A percentile compares a stretch with the other conserved stretches of the same genome.
Evolutionary conservation across 163 green algal genomes (phyloP).

Genomic region (Volvox carteri): DNA sequence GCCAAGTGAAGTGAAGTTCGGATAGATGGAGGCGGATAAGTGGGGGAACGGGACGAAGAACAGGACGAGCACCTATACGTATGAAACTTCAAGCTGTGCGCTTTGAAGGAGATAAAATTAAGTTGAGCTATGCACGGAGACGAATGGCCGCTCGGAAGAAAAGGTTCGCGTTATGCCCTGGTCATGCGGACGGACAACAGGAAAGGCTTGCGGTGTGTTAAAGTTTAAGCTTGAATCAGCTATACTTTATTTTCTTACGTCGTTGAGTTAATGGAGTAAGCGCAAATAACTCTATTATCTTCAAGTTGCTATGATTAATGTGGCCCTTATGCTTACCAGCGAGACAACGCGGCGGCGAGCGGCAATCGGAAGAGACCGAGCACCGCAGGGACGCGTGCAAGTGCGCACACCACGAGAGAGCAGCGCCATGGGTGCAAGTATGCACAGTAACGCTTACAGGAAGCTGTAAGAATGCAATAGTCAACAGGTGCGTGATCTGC

Average conservation of each 20-base stretch:
- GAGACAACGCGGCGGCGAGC: not conserved
- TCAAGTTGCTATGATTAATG: not conserved
- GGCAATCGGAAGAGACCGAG: not conserved
- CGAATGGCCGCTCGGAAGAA: no score
- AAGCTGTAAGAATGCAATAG: not conserved
- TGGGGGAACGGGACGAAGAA: no score
- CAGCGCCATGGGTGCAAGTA: constrained; percentile 15
- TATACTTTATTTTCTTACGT: no score
- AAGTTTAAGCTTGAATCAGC: not conserved
- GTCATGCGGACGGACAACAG: not conserved
- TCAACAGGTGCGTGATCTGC: not conserved
- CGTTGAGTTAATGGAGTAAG: not conserved
- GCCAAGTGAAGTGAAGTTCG: not conserved
- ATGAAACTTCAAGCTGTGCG: no score
- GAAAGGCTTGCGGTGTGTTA: not conserved
- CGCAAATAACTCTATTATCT: not conserved
- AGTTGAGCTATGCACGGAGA: no score
- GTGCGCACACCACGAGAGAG: constrained; percentile 5
- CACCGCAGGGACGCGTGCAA: not conserved
- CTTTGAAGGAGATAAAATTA: no score
- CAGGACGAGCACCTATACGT: no score
- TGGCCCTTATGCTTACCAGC: not conserved
- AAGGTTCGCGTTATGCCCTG: not conserved
- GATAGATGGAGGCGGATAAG: no score
- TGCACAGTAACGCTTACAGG: not conserved